These are phyloP conservation scores for Magnaporthiopsis rhizophila DNA, from an alignment of 2,329 filamentous ascomycete species.

Conservation along the genomic window DNA sequence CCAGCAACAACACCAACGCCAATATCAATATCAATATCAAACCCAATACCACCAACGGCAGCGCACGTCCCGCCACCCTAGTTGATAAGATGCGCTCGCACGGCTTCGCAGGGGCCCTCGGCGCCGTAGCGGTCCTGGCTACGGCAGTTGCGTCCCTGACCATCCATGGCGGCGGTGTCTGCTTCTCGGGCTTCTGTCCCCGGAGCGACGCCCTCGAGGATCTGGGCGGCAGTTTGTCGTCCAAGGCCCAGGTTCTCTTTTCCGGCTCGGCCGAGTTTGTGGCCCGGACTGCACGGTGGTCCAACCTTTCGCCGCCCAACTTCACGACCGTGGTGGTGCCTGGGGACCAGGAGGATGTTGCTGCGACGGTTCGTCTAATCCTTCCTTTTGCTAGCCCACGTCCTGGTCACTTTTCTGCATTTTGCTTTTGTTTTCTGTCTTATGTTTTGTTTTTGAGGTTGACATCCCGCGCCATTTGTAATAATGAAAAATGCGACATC, in stretches of 20 bases:
- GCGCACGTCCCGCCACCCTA: not conserved
- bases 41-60: no score
- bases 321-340: constrained; percentile 39
- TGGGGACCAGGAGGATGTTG: constrained; percentile 38
- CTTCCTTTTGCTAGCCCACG: not conserved
- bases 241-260: constrained; percentile 30
- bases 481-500: not conserved
- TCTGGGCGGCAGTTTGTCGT: constrained; percentile 27
- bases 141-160: constrained; percentile 18
- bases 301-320: constrained; percentile 31
- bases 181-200: constrained; percentile 7
- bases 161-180: constrained; percentile 8
- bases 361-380: constrained; percentile 21
- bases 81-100: not conserved
- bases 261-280: constrained; percentile 32
- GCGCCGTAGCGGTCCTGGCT: constrained; percentile 19
- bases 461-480: not conserved
- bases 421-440: not conserved
- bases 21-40: no score
- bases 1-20: no score
- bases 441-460: no score
- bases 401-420: not conserved
- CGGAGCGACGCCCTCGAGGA: constrained; percentile 15
- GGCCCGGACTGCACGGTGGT: constrained; percentile 35
- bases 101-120: not conserved